Evolutionary conservation across 2,329 filamentous ascomycete species (phyloP).

Genomic region (Pyrenophora graminea): DNA sequence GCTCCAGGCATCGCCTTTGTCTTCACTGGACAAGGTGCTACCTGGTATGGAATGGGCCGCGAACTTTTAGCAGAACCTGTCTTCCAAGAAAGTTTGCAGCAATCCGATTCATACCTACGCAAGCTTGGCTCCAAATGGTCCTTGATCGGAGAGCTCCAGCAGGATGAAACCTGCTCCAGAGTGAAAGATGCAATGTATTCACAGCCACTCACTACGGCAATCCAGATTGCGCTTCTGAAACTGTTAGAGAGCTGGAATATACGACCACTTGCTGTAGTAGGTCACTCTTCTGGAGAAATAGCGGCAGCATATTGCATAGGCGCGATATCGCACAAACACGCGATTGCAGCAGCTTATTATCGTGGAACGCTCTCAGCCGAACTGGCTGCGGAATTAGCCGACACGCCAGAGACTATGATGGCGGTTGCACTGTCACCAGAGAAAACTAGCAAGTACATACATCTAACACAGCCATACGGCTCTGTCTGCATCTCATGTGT

Average conservation of each 20-base stretch:
- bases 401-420: background rate
- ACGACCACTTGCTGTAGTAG: slow-evolving; percentile 18
- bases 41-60: slow-evolving; percentile 27
- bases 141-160: background rate
- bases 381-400: background rate
- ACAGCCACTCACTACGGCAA: slow-evolving; percentile 19
- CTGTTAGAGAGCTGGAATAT: slow-evolving; percentile 18
- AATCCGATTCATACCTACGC: slow-evolving; percentile 8
- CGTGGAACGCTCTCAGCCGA: slow-evolving; percentile 11
- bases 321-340: slow-evolving; percentile 6
- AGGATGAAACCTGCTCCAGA: background rate
- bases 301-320: slow-evolving; percentile 33
- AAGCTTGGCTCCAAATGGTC: slow-evolving; percentile 14
- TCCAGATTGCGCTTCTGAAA: slow-evolving; percentile 25
- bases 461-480: background rate
- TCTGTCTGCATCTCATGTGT: slow-evolving; percentile 9
- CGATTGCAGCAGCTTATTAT: slow-evolving; percentile 14
- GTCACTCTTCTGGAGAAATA: slow-evolving; percentile 41
- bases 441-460: background rate
- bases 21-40: slow-evolving; percentile 38
- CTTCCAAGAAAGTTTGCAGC: slow-evolving; percentile 11
- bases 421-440: background rate
- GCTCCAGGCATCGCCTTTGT: slow-evolving; percentile 7
- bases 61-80: slow-evolving; percentile 15
- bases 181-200: slow-evolving; percentile 2